Base-by-base conservation (phyloP, 371 early-diverging fungal species). In the Mucor indicus region DNA sequence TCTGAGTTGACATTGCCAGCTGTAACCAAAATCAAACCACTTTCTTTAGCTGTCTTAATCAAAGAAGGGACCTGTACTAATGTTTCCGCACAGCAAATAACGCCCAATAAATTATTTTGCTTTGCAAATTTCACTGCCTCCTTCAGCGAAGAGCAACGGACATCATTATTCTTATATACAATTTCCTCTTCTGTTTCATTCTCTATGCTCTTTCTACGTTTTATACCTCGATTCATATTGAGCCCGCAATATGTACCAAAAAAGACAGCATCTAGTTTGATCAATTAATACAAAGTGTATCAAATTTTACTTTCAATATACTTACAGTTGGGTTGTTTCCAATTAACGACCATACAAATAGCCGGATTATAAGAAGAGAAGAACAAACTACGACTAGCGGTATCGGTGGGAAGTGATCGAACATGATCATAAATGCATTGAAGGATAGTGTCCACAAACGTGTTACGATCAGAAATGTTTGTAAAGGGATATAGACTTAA, bases 261-360 rank as follows among this genome's bases (percentile, higher is more conserved):
- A 63, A 93, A 93, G 16, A 93, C 94, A 36, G 92, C 90, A 65
- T 89, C 86, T 85, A 31, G 27, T 16, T 6, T 48, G 12, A 24
- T 27, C 11, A 38, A 17, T 20, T 12, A 16, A 27, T n/a, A 13
- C 15, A 31, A 7, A 35, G 12, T 8, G 13, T n/a, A 20, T 19
- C n/a, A n/a, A 2, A 12, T 1, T 15, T 21, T 16, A 12, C 29
- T 11, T 22, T 17, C 23, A 13, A 12, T 5, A 1, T 11, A 75
- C 84, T 67, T 70, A 87, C 83, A 97, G 64, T 96, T 95, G 27
- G 96, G 96, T 60, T 97, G 98, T 67, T 97, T 97, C 96, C 95
- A 95, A 67, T 92, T 97, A 38, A 95, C 67, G 5, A 92, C 87
- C 30, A 89, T 89, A 71, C 98, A 97, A 6, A 94, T 85, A 13